Conservation (phyloP, 768 basidiomycete species). For the Leccinum rimulosum region DNA sequence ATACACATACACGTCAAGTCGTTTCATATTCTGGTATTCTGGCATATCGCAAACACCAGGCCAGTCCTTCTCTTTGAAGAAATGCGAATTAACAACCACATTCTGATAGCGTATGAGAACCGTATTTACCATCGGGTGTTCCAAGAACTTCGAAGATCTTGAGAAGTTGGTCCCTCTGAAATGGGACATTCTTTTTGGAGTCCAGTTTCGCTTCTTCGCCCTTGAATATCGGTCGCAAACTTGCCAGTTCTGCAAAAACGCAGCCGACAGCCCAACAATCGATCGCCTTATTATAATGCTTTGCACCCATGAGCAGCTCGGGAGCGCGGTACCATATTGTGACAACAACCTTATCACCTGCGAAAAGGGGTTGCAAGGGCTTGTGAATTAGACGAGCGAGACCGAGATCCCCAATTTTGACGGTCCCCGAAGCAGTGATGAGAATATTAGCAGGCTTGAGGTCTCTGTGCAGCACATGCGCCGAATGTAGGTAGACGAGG, state of each 20-base stretch:
- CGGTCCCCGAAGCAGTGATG: constrained; percentile 81
- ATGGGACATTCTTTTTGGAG: constrained; percentile 95
- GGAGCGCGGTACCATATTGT: constrained; percentile 99
- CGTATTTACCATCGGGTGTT: constrained; percentile 66
- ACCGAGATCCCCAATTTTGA: constrained; percentile 98
- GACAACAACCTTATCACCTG: constrained; percentile 97
- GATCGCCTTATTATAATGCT: constrained; percentile 96
- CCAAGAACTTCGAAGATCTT: constrained; percentile 97
- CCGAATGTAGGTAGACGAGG: constrained; percentile 89
- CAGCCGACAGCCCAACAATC: constrained; percentile 99
- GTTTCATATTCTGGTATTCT: constrained; percentile 81
- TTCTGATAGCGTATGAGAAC: background rate
- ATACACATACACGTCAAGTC: constrained; percentile 63
- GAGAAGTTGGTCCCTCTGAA: constrained; percentile 91
- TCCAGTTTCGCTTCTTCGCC: constrained; percentile 98
- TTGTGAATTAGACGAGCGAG: constrained; percentile 89
- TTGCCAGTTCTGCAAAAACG: constrained; percentile 94
- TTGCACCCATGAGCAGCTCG: constrained; percentile 92
- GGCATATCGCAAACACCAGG: constrained; percentile 82
- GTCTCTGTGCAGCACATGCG: constrained; percentile 94
- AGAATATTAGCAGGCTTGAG: constrained; percentile 99
- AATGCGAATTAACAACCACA: constrained; percentile 1
- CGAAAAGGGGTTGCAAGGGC: constrained; percentile 87
- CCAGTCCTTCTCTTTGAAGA: constrained; percentile 77
- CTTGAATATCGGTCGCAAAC: constrained; percentile 95